Conservation (phyloP, 1,284 basidiomycete genomes). For the Boletellus deceptivus region DNA sequence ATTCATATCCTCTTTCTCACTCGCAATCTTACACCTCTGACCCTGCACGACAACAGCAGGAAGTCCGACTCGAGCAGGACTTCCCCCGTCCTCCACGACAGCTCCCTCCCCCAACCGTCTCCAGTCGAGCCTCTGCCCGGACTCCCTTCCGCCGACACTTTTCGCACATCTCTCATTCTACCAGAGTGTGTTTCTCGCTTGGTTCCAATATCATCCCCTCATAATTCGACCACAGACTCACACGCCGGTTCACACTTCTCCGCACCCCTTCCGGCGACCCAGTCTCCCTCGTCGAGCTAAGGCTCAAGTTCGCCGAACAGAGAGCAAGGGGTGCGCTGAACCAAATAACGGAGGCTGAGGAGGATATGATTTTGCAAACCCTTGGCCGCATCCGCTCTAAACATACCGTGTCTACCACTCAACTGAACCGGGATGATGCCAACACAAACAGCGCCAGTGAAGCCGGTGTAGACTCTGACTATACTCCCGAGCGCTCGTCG, state of each 20-base stretch:
- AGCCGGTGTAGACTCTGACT: conserved; percentile 37
- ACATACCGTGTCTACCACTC: conserved; percentile 30
- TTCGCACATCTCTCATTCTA: conserved; percentile 78
- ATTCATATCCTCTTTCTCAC: conserved; percentile 27
- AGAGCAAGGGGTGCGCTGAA: conserved; percentile 63
- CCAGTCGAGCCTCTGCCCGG: conserved; percentile 44
- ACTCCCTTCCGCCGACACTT: conserved; percentile 67
- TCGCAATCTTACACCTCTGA: conserved; percentile 29
- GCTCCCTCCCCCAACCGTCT: conserved; percentile 14
- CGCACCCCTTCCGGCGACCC: conserved; percentile 64
- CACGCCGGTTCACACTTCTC: conserved; percentile 75
- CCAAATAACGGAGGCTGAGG: conserved; percentile 74
- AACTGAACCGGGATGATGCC: conserved; percentile 24
- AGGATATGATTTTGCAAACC: conserved; percentile 77
- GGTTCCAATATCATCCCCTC: conserved; percentile 14
- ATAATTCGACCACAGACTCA: conserved; percentile 50
- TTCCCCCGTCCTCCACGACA: conserved; percentile 18
- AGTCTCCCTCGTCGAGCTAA: conserved; percentile 60
- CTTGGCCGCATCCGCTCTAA: conserved; percentile 57
- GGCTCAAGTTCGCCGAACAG: conserved; percentile 68
- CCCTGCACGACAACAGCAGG: conserved; percentile 28
- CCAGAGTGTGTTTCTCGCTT: conserved; percentile 61
- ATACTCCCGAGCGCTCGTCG: conserved; percentile 41
- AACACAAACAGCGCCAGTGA: conserved; percentile 29
- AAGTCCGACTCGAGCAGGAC: conserved; percentile 27